phyloP scores from a whole-genome alignment of 208 protist species.

The Borovskyia barvae region DNA sequence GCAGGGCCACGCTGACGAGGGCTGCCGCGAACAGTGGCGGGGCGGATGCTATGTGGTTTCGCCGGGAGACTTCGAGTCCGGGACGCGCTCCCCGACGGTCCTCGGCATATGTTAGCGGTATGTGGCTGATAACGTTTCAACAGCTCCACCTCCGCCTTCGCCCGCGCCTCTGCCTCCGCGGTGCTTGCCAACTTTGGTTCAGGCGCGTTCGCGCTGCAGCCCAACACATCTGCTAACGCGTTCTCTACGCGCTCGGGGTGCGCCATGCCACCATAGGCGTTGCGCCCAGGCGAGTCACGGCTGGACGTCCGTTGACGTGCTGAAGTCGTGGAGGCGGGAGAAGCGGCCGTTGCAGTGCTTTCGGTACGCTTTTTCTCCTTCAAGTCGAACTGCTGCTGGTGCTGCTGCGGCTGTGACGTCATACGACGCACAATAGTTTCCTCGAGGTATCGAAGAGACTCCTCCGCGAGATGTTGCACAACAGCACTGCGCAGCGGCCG shows the following conservation, averaged over 20 bases:
- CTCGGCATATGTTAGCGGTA: neutral
- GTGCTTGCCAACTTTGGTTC: neutral
- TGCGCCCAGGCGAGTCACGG: neutral
- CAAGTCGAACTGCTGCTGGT: no score
- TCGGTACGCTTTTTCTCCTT: no score
- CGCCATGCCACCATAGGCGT: conserved; percentile 9
- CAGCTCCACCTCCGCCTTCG: conserved; percentile 7
- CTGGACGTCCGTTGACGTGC: neutral
- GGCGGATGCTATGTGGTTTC: no score
- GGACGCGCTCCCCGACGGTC: neutral
- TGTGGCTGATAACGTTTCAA: conserved; percentile 31
- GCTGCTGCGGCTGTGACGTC: conserved; percentile 33
- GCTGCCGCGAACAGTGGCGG: neutral
- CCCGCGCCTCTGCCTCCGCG: neutral
- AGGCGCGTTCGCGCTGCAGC: neutral
- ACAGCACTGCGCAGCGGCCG: conserved; percentile 39
- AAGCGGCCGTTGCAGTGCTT: no score
- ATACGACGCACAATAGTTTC: conserved; percentile 66
- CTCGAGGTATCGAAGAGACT: conserved; percentile 74
- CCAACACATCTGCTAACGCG: conserved; percentile 1
- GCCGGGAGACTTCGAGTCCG: no score
- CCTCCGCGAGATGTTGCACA: conserved; percentile 56
- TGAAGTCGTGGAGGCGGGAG: no score
- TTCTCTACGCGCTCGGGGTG: conserved; percentile 8
- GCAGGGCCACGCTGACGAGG: neutral